Evolutionary conservation across 1,284 basidiomycete genomes (phyloP), one percentile per base, ranked within the genome.

Genomic region (Clitocybe nebularis): DNA sequence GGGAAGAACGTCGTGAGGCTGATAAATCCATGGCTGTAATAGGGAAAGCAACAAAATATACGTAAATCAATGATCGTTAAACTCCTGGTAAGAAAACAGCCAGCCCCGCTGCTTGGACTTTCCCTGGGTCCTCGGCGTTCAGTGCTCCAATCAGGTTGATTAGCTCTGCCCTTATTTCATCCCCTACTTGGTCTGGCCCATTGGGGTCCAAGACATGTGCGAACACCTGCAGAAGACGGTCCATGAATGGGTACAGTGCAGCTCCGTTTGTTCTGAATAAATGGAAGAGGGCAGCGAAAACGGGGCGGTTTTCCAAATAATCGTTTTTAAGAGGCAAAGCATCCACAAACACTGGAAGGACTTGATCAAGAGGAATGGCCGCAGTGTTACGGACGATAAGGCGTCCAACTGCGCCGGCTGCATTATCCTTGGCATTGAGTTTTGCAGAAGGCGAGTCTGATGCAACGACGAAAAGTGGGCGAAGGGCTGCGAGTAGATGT

Each of bases 391-490:
- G 89, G 56, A 84, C 65, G 57, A 99, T 86, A 68, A 99, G 79
- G 21, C 96, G 84, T 3, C 83, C 82, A 42, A 99, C 85, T 36
- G 93, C 92, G 41, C 96, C 96, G 21, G 88, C 81, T 8, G 96
- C 96, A 62, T 99, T 99, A 67, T 99, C 96, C 47, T 87, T 86
- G 13, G 94, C 93, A 56, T 93, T 94, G 51, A 89, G 68, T 35
- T 76, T 74, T 7, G 89, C 69, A 4, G 81, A 64, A 22, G 80
- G 69, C 5, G 82, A 62, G 45, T 83, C 77, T 7, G 80, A 69
- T 2, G 77, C 55, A 37, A 88, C 75, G 38, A 75, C 67, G 67
- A 99, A 99, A 53, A 95, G 75, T 5, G 90, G 89, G 36, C 81
- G 85, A 38, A 99, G 81, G 3, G 85, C 84, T 33, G 70, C 69